Base-by-base conservation (phyloP, 164 flowering plant genomes). In the Stephania japonica region DNA sequence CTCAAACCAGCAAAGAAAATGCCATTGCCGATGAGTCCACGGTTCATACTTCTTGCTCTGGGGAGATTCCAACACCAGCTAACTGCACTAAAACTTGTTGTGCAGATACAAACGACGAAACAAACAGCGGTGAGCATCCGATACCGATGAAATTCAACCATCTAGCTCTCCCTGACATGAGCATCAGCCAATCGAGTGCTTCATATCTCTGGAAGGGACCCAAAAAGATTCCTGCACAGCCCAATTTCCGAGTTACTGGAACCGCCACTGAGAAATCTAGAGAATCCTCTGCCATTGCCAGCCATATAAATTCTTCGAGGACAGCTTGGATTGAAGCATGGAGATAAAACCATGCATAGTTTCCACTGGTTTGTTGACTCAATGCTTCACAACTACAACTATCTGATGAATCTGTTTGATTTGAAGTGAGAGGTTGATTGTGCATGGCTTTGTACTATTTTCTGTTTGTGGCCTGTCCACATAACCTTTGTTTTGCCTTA, bases 271-370 rank as follows among this genome's bases (percentile, higher is more conserved):
- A 84, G 73, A 88, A 84, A 76, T 68, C 81, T 0, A 83, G 53
- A 69, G 85, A 82, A 44, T 75, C 78, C 50, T 75, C 78, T 53
- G 78, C 85, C 85, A 89, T 86, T 70, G 73, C 87, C 44, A 86
- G 87, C 81, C 80, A 84, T 63, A 79, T 86, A 56, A 84, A 84
- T 71, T 47, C 1, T 9, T 84, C 89, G 26, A 81, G 85, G 75
- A 70, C 68, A 8, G 92, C 84, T 72, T 81, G 87, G 63, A 86
- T 86, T 14, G 90, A 89, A 86, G 96, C 96, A 18, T 90, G 92
- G 91, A 75, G 89, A 24, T 90, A 77, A 86, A 77, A 49, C 7
- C 56, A 56, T 7, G 70, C 14, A 21, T 7, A 4, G 10, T 24
- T 56, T 42, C 6, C 18, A n/a, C 24, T 49, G 25, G 24, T 61